A percentile compares a stretch with the other conserved stretches of the same genome.
Evolutionary conservation across 352 stramenopile genomes (phyloP).

Genomic region (Globisporangium rhizosaccharum): DNA sequence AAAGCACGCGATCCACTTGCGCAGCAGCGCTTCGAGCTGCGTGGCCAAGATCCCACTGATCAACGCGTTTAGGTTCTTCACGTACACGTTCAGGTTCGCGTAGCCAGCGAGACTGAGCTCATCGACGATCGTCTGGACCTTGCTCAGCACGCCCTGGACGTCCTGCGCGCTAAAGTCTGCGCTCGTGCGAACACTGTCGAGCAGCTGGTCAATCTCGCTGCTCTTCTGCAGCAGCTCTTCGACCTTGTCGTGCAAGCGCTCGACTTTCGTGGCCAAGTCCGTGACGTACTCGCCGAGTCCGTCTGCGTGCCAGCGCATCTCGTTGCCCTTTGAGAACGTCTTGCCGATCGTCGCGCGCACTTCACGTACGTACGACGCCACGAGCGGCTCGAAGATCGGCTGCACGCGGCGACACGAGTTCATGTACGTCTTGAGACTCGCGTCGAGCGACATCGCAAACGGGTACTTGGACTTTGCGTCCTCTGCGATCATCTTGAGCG

Average conservation of each 20-base stretch:
- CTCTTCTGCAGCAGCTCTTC: constrained; percentile 94
- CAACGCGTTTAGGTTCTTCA: constrained; percentile 88
- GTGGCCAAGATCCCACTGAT: constrained; percentile 81
- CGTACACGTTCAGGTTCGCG: constrained; percentile 89
- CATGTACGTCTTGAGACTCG: constrained; percentile 93
- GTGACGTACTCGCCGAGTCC: constrained; percentile 83
- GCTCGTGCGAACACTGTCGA: constrained; percentile 69
- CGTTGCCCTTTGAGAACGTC: constrained; percentile 84
- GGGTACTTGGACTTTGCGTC: constrained; percentile 97
- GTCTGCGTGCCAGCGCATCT: constrained; percentile 88
- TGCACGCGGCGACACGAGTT: constrained; percentile 74
- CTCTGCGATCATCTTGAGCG: constrained; percentile 92
- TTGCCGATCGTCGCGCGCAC: constrained; percentile 85
- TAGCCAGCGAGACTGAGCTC: constrained; percentile 94
- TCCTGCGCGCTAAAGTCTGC: constrained; percentile 50
- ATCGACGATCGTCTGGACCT: constrained; percentile 92
- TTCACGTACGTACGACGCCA: constrained; percentile 69
- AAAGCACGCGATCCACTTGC: constrained; percentile 73
- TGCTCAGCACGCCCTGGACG: constrained; percentile 62
- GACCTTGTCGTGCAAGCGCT: constrained; percentile 97
- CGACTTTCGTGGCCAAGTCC: constrained; percentile 90
- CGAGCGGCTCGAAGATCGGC: constrained; percentile 77
- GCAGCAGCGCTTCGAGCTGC: constrained; percentile 62
- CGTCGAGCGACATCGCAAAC: constrained; percentile 96
- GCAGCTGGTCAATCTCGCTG: constrained; percentile 87